Conservation (phyloP, 106 monocot species). For the Alisma plantagoaquatica region DNA sequence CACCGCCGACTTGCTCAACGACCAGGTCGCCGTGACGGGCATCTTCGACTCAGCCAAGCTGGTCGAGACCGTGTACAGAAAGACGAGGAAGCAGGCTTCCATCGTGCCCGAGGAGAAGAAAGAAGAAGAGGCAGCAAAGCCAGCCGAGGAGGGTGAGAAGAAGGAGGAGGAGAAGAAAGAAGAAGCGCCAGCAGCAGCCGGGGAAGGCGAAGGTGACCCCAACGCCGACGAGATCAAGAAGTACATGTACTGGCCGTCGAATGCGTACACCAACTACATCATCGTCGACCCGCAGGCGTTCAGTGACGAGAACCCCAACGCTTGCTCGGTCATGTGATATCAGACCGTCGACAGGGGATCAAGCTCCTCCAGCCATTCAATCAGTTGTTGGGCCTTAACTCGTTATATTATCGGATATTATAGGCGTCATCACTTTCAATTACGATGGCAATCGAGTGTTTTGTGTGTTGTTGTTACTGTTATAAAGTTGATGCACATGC, state of each 20-base stretch:
- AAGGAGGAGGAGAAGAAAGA: conserved; percentile 12
- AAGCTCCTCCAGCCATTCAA: no score
- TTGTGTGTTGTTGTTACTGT: no score
- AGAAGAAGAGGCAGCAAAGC: conserved; percentile 22
- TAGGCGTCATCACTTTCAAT: no score
- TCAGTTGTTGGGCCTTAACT: no score
- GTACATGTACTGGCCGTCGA: conserved; percentile 30
- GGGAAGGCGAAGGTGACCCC: conserved; percentile 6
- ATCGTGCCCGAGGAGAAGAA: conserved; percentile 27
- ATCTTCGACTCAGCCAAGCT: conserved; percentile 47
- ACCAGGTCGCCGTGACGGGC: conserved; percentile 49
- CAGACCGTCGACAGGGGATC: no score
- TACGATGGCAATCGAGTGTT: no score
- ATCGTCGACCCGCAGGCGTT: conserved; percentile 38
- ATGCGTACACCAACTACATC: conserved; percentile 20
- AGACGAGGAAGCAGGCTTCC: conserved; percentile 43
- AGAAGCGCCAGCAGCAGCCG: conserved; percentile 21
- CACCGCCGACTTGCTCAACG: conserved; percentile 30
- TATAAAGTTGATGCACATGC: no score
- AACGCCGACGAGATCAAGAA: conserved; percentile 16
- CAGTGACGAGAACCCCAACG: conserved; percentile 82
- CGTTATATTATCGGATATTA: no score
- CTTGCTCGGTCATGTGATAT: conserved; percentile 53
- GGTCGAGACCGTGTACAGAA: conserved; percentile 43
- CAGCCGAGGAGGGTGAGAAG: conserved; percentile 11